Conservation (phyloP, 805 yeast species). For the Nakazawaea ishiwadae region DNA sequence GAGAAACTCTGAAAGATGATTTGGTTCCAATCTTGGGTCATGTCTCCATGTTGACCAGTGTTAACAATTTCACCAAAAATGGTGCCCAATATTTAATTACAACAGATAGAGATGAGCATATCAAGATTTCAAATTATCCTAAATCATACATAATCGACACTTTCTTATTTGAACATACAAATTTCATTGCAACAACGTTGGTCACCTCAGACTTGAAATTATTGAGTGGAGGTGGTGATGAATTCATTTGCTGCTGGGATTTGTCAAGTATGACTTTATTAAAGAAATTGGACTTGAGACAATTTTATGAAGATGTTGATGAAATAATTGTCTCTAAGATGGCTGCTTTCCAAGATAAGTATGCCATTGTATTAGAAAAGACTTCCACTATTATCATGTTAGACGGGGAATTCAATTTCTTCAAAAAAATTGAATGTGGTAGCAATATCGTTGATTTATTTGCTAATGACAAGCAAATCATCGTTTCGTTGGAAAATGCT, state of each 20-base stretch:
- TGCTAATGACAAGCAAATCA: background rate
- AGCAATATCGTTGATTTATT: background rate
- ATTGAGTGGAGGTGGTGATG: conserved; percentile 92
- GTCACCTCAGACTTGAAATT: conserved; percentile 49
- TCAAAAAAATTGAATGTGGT: background rate
- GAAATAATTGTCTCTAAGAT: conserved; percentile 8
- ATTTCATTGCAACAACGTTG: conserved; percentile 68
- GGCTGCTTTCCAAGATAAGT: conserved; percentile 30
- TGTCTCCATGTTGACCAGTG: conserved; percentile 91
- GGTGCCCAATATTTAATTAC: conserved; percentile 59
- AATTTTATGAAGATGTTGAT: conserved; percentile 15
- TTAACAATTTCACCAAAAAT: conserved; percentile 39
- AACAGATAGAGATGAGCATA: conserved; percentile 95
- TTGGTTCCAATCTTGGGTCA: conserved; percentile 81
- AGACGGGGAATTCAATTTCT: background rate
- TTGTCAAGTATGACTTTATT: conserved; percentile 50
- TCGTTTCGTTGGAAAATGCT: conserved; percentile 5
- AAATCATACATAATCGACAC: conserved; percentile 70
- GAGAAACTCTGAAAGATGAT: conserved; percentile 15
- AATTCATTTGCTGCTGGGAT: conserved; percentile 67
- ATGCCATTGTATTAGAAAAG: conserved; percentile 28
- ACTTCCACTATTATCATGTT: conserved; percentile 25
- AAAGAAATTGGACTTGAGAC: conserved; percentile 43
- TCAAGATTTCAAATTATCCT: conserved; percentile 78
- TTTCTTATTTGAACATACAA: conserved; percentile 83